Base-by-base conservation (phyloP, 805 yeast genomes). In the Ogataea neopini region DNA sequence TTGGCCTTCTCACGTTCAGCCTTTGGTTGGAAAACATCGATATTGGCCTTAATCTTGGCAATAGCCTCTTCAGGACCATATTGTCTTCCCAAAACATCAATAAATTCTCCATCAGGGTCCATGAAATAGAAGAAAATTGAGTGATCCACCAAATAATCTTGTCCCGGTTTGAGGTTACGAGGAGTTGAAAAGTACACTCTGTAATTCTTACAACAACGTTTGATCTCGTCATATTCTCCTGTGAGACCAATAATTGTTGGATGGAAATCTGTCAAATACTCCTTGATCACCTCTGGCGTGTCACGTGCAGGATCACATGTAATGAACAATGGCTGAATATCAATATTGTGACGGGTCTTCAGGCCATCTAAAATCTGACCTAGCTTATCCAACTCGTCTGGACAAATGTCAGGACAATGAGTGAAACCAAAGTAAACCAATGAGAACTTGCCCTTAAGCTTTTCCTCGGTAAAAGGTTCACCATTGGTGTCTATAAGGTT, bases 121-220 rank as follows among this genome's bases (percentile, higher is more conserved):
- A 94, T 92, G 59, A 94, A 73, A 63, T 94, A 94, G 70, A 92
- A 92, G 80, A 94, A 94, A 49, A 94, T 90, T 3, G 98, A 92
- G 69, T 94, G 99, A 64, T 94, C 99, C 26, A 94, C 99, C 51
- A 94, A 75, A 64, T 94, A 94, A 59, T 94, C 97, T 68, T 94
- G 96, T 15, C 97, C 98, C 0, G 96, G 94, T 64, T 90, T 88
- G 40, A 94, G 85, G 62, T 89, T 81, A 20, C 91, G 87, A 3
- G 99, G 99, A 1, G 99, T 94, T n/a, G 96, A 88, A 68, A 94
- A 94, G 68, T 94, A 94, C 11, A 94, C 99, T 56, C 99, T 77
- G 70, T 83, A 94, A 57, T 83, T 81, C 68, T 90, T 94, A 73
- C 99, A 94, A 45, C 84, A 79, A 52, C 78, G 76, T 68, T 90